These are phyloP conservation scores for Actinomortierella ambigua DNA, from an alignment of 371 early-diverging fungal species.

Conservation along the genomic window DNA sequence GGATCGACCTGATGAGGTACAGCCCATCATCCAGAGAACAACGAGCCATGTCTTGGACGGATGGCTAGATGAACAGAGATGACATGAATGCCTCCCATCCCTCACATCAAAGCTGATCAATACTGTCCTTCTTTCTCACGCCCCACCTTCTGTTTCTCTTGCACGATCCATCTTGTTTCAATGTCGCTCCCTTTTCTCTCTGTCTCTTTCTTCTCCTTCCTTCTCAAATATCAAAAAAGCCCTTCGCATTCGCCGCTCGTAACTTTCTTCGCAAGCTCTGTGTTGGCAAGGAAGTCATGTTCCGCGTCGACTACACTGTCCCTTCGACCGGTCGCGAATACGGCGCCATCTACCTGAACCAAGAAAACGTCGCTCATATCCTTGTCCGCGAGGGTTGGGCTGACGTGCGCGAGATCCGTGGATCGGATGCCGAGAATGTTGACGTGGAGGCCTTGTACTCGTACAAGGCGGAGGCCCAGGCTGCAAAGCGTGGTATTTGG, in stretches of 20 bases:
- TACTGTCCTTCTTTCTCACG: background rate
- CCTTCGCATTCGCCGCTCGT: constrained; percentile 86
- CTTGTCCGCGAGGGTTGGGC: constrained; percentile 87
- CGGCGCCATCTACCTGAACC: constrained; percentile 63
- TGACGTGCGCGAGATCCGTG: constrained; percentile 69
- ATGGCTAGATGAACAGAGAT: background rate
- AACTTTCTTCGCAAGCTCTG: constrained; percentile 87
- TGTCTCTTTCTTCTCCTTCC: constrained; percentile 1
- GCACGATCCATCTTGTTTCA: too few species aligned
- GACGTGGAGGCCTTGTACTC: constrained; percentile 65
- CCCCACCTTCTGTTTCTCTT: background rate
- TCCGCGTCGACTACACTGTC: constrained; percentile 80
- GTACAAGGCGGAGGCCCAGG: constrained; percentile 78
- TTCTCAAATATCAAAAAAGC: constrained; percentile 48
- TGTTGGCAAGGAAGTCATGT: constrained; percentile 89
- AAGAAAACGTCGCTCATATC: constrained; percentile 74
- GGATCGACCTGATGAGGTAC: constrained; percentile 84
- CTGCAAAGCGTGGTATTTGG: constrained; percentile 82
- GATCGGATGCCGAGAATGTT: constrained; percentile 51
- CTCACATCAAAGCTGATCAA: background rate
- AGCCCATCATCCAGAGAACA: background rate
- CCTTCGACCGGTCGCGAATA: constrained; percentile 73
- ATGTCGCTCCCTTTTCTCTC: background rate
- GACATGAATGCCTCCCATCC: background rate
- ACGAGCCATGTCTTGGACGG: background rate